Base-by-base conservation (phyloP, 1,284 basidiomycete genomes). In the Ceratobasidium sp. region DNA sequence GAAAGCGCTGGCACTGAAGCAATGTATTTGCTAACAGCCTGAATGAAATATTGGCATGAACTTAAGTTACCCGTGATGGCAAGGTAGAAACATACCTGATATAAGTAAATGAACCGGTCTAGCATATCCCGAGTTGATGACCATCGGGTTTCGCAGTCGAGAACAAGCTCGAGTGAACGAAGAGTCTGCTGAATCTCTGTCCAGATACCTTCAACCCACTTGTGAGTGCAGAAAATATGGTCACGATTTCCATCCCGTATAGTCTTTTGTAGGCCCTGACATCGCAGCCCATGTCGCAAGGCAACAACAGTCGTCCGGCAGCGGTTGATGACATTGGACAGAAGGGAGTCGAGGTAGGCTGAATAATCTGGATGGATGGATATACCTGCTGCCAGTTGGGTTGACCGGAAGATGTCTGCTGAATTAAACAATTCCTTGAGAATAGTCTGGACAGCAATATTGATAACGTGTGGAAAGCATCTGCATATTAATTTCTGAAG, bases 391-490 rank as follows among this genome's bases (percentile, higher is more conserved):
- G 57, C n/a, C 32, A 34, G 32, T 29, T 59, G 57, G 34, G 34
- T 34, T 8, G 29, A 7, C 15, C 37, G 49, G 22, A 66, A 66
- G 17, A 69, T 54, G 7, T 13, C 13, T 25, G 43, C 51, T 8
- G 46, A 32, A 15, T 51, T 11, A 54, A 46, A 13, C 32, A 75
- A 57, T 13, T 15, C 4, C 9, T 62, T 65, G 22, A 75, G 40
- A 29, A 75, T 37, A 9, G 29, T 25, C 43, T 75, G 65, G 8
- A 75, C 71, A 17, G 71, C 71, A 29, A 75, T 44, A 40, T 75
- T 75, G 9, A 75, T 34, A 32, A 75, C 43, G 49, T 75, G 71
- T 7, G 61, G 71, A 25, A 75, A 75, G 62, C 71, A 75, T 34
- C 51, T 69, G 15, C 5, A 49, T 54, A 68, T 22, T 29, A 29